Percentiles rank a stretch among this genome's conserved stretches.
Conservation (phyloP, 192 early-diverging fungal species). For the Backusella liffmaniae region DNA sequence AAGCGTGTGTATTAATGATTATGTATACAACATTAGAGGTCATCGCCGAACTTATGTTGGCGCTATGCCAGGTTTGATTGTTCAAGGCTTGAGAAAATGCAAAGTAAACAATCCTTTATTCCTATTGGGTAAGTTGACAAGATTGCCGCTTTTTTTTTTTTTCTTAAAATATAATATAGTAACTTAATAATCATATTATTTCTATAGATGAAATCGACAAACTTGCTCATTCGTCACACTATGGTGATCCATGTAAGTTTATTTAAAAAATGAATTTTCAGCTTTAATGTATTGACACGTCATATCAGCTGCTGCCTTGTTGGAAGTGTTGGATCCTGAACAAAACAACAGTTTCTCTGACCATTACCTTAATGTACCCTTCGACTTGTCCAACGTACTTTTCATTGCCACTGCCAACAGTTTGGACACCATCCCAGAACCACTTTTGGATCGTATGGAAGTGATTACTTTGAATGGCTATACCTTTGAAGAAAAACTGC, state of each 20-base stretch:
- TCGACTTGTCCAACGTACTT: slow-evolving; percentile 63
- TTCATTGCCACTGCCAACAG: slow-evolving; percentile 87
- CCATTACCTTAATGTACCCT: slow-evolving; percentile 76
- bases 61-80: slow-evolving; percentile 80
- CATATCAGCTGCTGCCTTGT: slow-evolving; percentile 59
- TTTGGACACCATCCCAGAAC: slow-evolving; percentile 75
- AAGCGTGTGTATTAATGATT: background rate
- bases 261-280: background rate
- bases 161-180: background rate
- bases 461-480: slow-evolving; percentile 76
- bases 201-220: slow-evolving; percentile 79
- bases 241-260: slow-evolving; percentile 63
- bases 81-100: slow-evolving; percentile 67
- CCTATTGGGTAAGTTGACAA: slow-evolving; percentile 55
- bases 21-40: slow-evolving; percentile 37
- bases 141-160: background rate
- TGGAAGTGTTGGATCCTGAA: slow-evolving; percentile 87
- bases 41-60: slow-evolving; percentile 89
- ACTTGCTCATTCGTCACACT: slow-evolving; percentile 54
- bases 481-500: slow-evolving; percentile 81
- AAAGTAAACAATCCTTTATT: slow-evolving; percentile 79
- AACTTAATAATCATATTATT: background rate
- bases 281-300: background rate
- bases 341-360: slow-evolving; percentile 82
- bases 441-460: slow-evolving; percentile 86